Evolutionary conservation across 2,329 filamentous ascomycete species (phyloP).

Genomic region (Apiospora pterosperma): DNA sequence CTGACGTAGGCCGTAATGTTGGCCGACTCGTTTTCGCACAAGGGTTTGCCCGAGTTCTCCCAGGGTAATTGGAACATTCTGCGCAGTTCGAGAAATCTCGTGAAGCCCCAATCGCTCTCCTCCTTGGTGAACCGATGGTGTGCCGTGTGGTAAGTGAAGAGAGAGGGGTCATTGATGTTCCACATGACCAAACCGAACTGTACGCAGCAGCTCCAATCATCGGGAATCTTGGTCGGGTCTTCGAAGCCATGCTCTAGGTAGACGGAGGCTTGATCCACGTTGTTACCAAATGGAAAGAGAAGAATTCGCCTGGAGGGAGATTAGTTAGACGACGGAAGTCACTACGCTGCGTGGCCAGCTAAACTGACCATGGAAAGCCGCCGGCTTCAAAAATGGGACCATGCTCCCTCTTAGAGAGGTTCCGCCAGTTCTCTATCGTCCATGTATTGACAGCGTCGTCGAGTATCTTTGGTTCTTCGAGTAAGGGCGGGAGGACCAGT

Average conservation of each 20-base stretch:
- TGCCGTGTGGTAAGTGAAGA: constrained; percentile 78
- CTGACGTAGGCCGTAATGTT: constrained; percentile 82
- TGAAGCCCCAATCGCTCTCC: constrained; percentile 98
- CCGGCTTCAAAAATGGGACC: constrained; percentile 85
- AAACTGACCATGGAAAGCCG: constrained; percentile 76
- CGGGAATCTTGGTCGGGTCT: constrained; percentile 66
- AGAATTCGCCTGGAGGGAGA: constrained; percentile 71
- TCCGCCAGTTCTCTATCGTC: constrained; percentile 82
- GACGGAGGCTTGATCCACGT: constrained; percentile 88
- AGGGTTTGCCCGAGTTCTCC: constrained; percentile 65
- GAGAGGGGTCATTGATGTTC: constrained; percentile 88
- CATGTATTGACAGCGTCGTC: constrained; percentile 78
- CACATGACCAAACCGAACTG: constrained; percentile 93
- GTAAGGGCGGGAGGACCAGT: constrained; percentile 67
- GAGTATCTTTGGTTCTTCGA: constrained; percentile 75
- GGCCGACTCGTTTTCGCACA: constrained; percentile 73
- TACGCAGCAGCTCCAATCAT: constrained; percentile 95
- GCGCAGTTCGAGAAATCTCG: constrained; percentile 86
- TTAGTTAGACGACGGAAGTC: background rate
- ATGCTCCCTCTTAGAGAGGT: constrained; percentile 74
- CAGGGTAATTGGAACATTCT: constrained; percentile 78
- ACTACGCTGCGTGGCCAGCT: background rate
- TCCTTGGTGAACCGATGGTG: constrained; percentile 95
- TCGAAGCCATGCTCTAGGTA: constrained; percentile 95
- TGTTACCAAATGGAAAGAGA: constrained; percentile 94